phyloP scores from a whole-genome alignment of 2,329 filamentous ascomycete species.

The Scedosporium apiospermum region DNA sequence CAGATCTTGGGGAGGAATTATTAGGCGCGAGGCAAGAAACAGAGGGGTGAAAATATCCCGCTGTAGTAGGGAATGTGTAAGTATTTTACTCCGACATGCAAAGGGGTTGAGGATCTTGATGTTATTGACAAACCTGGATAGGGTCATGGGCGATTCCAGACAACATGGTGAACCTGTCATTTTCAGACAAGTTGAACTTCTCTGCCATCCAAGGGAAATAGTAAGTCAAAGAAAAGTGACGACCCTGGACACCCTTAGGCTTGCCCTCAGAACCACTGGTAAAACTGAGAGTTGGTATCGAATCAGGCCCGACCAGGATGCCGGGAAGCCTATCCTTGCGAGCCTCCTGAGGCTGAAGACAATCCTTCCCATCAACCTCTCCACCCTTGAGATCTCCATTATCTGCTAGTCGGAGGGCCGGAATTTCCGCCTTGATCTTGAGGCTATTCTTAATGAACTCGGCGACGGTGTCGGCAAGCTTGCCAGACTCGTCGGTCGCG shows the following conservation, averaged over 20 bases:
- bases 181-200: slow-evolving; percentile 62
- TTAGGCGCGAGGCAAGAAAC: slow-evolving; percentile 33
- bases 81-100: background rate
- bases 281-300: slow-evolving; percentile 64
- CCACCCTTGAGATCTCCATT: slow-evolving; percentile 68
- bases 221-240: slow-evolving; percentile 75
- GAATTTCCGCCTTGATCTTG: slow-evolving; percentile 62
- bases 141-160: slow-evolving; percentile 75
- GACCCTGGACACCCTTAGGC: slow-evolving; percentile 79
- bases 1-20: no score
- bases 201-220: slow-evolving; percentile 95
- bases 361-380: slow-evolving; percentile 52
- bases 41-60: slow-evolving; percentile 82
- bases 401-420: slow-evolving; percentile 60
- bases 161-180: slow-evolving; percentile 73
- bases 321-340: slow-evolving; percentile 50
- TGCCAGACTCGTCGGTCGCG: slow-evolving; percentile 54
- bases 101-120: background rate
- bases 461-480: slow-evolving; percentile 34
- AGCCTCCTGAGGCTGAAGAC: slow-evolving; percentile 44
- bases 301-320: slow-evolving; percentile 79
- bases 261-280: slow-evolving; percentile 67
- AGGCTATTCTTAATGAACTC: slow-evolving; percentile 66
- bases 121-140: slow-evolving; percentile 44
- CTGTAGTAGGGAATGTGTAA: slow-evolving; percentile 7